Percentiles rank a stretch among this genome's conserved stretches.
These are phyloP conservation scores for Magnaporthiopsis poae DNA, from an alignment of 2,329 filamentous ascomycete genomes.

Conservation along the genomic window DNA sequence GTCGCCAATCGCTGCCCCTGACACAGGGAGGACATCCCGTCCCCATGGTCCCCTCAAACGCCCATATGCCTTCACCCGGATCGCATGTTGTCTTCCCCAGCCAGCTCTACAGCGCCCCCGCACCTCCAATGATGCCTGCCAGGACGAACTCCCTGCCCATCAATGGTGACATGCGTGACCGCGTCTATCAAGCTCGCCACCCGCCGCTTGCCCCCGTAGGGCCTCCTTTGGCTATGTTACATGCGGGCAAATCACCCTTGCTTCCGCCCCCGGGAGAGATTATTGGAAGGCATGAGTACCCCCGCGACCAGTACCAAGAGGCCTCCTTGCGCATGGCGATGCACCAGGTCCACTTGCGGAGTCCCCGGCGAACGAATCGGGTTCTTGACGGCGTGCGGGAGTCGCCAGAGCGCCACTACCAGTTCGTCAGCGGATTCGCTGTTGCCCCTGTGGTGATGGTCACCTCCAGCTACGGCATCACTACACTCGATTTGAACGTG, in stretches of 20 bases:
- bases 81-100: background rate
- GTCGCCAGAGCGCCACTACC: slow-evolving; percentile 38
- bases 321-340: slow-evolving; percentile 33
- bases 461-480: background rate
- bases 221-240: too few relatives aligned
- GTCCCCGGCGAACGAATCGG: slow-evolving; percentile 33
- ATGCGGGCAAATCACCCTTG: background rate
- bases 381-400: slow-evolving; percentile 7
- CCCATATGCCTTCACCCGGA: background rate
- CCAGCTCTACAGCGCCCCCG: background rate
- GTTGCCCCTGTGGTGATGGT: slow-evolving; percentile 29
- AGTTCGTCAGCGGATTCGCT: slow-evolving; percentile 44
- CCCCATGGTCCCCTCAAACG: background rate
- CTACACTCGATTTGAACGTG: slow-evolving; percentile 38
- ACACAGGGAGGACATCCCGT: background rate
- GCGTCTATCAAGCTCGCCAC: background rate
- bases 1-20: background rate
- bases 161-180: background rate
- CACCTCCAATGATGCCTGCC: background rate
- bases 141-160: background rate
- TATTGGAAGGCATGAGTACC: slow-evolving; percentile 26
- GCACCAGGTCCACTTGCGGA: slow-evolving; percentile 37
- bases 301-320: slow-evolving; percentile 30
- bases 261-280: slow-evolving; percentile 16
- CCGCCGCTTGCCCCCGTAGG: background rate